Base-by-base conservation (phyloP, 2,329 filamentous ascomycete genomes). In the Colletotrichum zoysiae region DNA sequence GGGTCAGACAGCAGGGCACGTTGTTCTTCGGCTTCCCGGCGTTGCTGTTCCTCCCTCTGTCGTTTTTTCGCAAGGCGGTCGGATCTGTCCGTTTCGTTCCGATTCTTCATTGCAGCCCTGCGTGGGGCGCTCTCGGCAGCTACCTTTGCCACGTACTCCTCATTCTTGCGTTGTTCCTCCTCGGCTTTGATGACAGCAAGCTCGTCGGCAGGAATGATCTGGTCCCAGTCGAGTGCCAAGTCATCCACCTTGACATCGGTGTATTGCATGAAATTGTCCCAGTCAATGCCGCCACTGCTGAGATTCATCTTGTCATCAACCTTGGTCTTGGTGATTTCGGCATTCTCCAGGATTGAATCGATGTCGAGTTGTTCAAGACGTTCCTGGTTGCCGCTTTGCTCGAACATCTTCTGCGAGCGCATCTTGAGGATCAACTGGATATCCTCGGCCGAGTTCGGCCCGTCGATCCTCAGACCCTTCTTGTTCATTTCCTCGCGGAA, bases 401-500 rank as follows among this genome's bases (percentile, higher is more conserved):
- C 95, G 76, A 99, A 99, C 92, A 99, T 97, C 82, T 96, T 97
- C 79, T 98, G 96, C n/a, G 96, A 97, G 76, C 96, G 93, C 83
- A 95, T 95, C 84, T 98, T 98, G 78, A 99, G 88, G 71, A 99
- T 97, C 81, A 93, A 93, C 74, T 96, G 97, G 75, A 98, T 98
- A 78, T 98, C 96, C 75, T 97, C 95, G 0, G 94, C 94, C 3
- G 94, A 97, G 71, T 92, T 95, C 9, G 95, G 95, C 76, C 97
- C 95, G 66, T 92, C 92, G 46, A 87, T 90, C 86, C 84, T 92
- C 82, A 85, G 84, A 81, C 90, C 90, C 81, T 95, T 93, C 81
- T 95, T 94, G 77, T 92, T 92, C 76, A 94, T 91, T 78, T 97
- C 90, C 76, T 91, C 89, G 59, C 88, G 86, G 74, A 92, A 86